A percentile compares a stretch with the other conserved stretches of the same genome.
These are phyloP conservation scores for Mycotypha africana DNA, from an alignment of 371 early-diverging fungal species.

Conservation along the genomic window DNA sequence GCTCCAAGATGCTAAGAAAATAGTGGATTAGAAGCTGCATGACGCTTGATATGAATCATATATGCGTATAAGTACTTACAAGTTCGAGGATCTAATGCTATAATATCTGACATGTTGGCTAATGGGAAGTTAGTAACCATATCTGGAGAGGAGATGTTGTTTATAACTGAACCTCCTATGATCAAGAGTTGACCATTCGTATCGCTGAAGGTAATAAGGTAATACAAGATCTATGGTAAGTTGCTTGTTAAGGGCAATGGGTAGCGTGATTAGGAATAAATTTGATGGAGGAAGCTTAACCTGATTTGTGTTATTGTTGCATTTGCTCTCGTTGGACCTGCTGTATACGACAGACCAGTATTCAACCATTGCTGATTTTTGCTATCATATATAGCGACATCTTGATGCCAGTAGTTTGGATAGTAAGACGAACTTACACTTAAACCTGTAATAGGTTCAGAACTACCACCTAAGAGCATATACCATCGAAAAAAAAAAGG, in stretches of 20 bases:
- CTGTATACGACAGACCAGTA: neutral
- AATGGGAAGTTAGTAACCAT: constrained; percentile 16
- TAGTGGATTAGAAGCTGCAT: neutral
- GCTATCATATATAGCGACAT: constrained; percentile 12
- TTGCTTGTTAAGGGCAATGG: neutral
- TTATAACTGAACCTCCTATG: constrained; percentile 15
- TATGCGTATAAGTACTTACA: constrained; percentile 9
- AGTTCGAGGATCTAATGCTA: constrained; percentile 18
- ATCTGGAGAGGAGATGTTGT: constrained; percentile 5
- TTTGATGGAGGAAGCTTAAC: too few relatives aligned
- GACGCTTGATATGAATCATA: too few relatives aligned
- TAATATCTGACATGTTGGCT: constrained; percentile 18
- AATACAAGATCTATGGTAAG: neutral
- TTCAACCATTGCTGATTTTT: constrained; percentile 1
- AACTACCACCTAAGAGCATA: constrained; percentile 13
- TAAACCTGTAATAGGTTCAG: constrained; percentile 16
- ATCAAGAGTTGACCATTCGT: constrained; percentile 19
- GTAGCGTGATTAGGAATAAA: too few relatives aligned
- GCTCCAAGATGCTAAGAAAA: constrained; percentile 13
- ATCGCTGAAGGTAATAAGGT: constrained; percentile 4
- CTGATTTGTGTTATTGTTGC: constrained; percentile 21
- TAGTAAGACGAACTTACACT: neutral
- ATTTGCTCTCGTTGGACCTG: constrained; percentile 15
- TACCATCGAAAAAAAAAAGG: too few relatives aligned
- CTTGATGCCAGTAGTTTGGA: constrained; percentile 17